Evolutionary conservation across 2,329 filamentous ascomycete genomes (phyloP).

Genomic region (Arthrobotrys entomopaga): DNA sequence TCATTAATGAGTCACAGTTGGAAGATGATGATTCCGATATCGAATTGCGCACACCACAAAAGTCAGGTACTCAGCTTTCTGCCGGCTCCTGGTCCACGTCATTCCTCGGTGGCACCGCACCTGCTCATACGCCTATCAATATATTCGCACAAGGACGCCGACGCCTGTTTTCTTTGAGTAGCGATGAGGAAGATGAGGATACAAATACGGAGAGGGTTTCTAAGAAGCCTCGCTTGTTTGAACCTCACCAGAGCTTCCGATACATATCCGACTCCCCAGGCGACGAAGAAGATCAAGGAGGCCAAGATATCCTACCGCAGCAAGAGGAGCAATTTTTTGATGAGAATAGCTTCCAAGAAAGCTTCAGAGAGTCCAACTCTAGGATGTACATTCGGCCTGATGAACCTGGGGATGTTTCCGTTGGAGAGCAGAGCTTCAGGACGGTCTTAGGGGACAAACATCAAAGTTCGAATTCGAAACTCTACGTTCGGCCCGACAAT

Average conservation of each 20-base stretch:
- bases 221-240: slow-evolving; percentile 43
- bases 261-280: slow-evolving; percentile 40
- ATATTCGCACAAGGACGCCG: slow-evolving; percentile 50
- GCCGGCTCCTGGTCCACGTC: slow-evolving; percentile 42
- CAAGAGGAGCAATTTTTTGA: slow-evolving; percentile 43
- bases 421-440: slow-evolving; percentile 24
- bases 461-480: slow-evolving; percentile 32
- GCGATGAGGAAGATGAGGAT: slow-evolving; percentile 47
- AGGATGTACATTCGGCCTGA: slow-evolving; percentile 43
- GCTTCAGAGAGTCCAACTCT: slow-evolving; percentile 31
- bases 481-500: slow-evolving; percentile 41
- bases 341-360: slow-evolving; percentile 48
- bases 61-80: slow-evolving; percentile 17
- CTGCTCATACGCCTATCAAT: slow-evolving; percentile 36
- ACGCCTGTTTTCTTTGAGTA: slow-evolving; percentile 29
- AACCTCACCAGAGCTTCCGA: slow-evolving; percentile 44
- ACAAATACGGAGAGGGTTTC: slow-evolving; percentile 20
- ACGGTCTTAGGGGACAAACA: slow-evolving; percentile 23
- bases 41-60: slow-evolving; percentile 25
- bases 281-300: slow-evolving; percentile 11
- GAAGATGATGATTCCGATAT: slow-evolving; percentile 22
- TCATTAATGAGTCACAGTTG: slow-evolving; percentile 38
- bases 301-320: slow-evolving; percentile 1
- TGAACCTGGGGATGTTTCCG: slow-evolving; percentile 17
- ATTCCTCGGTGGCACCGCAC: slow-evolving; percentile 20